Evolutionary conservation across 768 basidiomycete species (phyloP).

Genomic region (Boletus huronensis): DNA sequence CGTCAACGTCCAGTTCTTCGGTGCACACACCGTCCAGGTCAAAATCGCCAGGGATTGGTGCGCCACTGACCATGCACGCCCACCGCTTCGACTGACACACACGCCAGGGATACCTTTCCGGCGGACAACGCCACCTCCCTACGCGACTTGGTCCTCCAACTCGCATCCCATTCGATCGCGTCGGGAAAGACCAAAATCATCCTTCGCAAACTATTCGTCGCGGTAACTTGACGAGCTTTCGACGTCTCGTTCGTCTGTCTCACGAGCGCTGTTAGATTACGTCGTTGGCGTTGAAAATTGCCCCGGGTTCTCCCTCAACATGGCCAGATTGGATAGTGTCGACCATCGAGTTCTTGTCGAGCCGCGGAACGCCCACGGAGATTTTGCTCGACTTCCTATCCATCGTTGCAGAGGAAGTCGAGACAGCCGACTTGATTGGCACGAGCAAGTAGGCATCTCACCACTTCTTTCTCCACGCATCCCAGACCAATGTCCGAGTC

Average conservation of each 20-base stretch:
- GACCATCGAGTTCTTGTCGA: constrained; percentile 60
- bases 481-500: constrained; percentile 6
- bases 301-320: constrained; percentile 50
- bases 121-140: constrained; percentile 53
- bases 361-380: constrained; percentile 54
- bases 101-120: constrained; percentile 70
- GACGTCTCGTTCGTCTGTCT: neutral
- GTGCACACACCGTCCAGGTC: constrained; percentile 89
- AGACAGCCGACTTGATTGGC: constrained; percentile 69
- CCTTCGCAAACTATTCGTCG: constrained; percentile 83
- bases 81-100: constrained; percentile 1
- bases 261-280: constrained; percentile 44
- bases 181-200: constrained; percentile 64
- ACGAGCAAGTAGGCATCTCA: constrained; percentile 58
- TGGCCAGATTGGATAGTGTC: constrained; percentile 79
- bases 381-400: constrained; percentile 70
- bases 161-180: constrained; percentile 63
- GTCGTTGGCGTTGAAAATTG: constrained; percentile 69
- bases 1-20: constrained; percentile 89
- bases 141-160: constrained; percentile 62
- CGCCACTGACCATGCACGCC: constrained; percentile 17
- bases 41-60: constrained; percentile 94
- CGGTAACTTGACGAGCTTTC: constrained; percentile 43
- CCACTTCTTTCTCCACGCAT: neutral
- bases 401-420: constrained; percentile 82